phyloP scores from a whole-genome alignment of 345 rosid species.

The Aquilaria sinensis region DNA sequence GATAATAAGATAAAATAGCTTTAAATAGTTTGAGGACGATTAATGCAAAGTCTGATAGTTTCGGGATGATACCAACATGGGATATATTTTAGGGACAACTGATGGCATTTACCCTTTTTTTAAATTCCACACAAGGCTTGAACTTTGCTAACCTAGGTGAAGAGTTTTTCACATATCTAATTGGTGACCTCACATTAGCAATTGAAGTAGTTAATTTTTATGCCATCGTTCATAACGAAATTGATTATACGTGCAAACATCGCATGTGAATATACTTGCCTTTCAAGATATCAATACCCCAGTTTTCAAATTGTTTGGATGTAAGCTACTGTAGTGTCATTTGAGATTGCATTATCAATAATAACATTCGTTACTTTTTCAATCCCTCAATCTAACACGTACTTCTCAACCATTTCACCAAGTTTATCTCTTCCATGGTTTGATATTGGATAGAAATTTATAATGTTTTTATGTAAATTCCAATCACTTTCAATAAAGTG shows the following conservation, averaged over 20 bases:
- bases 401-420: not conserved
- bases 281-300: not conserved
- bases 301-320: not conserved
- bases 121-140: not conserved
- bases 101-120: too few species aligned
- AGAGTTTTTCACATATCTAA: conserved; percentile 11
- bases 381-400: not conserved
- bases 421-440: not conserved
- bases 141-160: not conserved
- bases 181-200: not conserved
- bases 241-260: not conserved
- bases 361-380: not conserved
- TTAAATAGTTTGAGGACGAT: too few species aligned
- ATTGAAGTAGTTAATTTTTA: not conserved
- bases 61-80: too few species aligned
- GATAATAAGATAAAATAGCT: too few species aligned
- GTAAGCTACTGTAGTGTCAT: not conserved
- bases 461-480: not conserved
- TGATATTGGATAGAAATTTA: not conserved
- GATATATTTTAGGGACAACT: too few species aligned
- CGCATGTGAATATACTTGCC: not conserved
- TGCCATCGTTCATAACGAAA: not conserved
- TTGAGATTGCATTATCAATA: not conserved
- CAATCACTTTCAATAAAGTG: not conserved
- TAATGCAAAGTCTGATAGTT: too few species aligned